Evolutionary conservation across 192 early-diverging fungal genomes (phyloP).

Genomic region (Podila verticillata): DNA sequence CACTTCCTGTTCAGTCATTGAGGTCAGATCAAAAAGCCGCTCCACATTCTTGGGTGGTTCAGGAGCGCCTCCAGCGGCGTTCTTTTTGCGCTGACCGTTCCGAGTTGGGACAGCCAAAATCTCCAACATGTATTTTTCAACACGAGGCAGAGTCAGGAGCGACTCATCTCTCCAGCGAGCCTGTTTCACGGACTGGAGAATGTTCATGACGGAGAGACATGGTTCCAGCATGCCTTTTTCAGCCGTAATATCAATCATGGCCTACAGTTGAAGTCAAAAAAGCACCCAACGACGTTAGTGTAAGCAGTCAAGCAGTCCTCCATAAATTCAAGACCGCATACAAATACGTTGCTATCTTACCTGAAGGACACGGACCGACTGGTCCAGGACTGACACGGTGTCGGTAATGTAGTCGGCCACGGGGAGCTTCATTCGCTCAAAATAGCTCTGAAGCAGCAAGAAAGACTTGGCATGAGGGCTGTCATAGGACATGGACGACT

Average conservation of each 20-base stretch:
- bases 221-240: constrained; percentile 73
- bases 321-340: no score
- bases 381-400: constrained; percentile 89
- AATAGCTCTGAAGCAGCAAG: constrained; percentile 89
- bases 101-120: constrained; percentile 30
- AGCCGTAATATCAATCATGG: constrained; percentile 91
- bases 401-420: constrained; percentile 94
- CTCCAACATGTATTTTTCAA: constrained; percentile 50
- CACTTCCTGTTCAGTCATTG: constrained; percentile 43
- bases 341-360: constrained; percentile 5
- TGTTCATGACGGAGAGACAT: constrained; percentile 77
- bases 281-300: constrained; percentile 4
- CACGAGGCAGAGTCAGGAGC: constrained; percentile 74
- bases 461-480: constrained; percentile 93
- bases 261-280: constrained; percentile 54
- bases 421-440: constrained; percentile 82
- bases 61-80: neutral
- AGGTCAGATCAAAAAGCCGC: constrained; percentile 52
- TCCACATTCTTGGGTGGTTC: constrained; percentile 18
- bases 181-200: constrained; percentile 95
- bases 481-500: constrained; percentile 70
- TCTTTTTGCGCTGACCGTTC: constrained; percentile 29
- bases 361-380: constrained; percentile 89
- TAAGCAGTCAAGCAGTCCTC: no score
- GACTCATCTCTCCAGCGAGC: constrained; percentile 85